A percentile compares a stretch with the other conserved stretches of the same genome.
Conservation (phyloP, 768 basidiomycete genomes). For the Omphalotus guepiniiformis region DNA sequence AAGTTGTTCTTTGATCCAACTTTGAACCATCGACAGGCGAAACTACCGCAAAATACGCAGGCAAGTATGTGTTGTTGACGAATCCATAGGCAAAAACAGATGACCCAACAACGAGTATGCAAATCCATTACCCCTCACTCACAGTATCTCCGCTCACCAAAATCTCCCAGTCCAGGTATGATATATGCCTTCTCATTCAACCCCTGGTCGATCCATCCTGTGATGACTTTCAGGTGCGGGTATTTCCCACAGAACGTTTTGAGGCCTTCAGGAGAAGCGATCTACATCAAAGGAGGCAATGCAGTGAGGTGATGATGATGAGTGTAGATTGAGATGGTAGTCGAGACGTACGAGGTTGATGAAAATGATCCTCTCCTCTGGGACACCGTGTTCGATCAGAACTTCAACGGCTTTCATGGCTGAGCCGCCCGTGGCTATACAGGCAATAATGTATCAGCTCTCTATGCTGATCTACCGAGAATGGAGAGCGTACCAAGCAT, state of each 20-base stretch:
- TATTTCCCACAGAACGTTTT: constrained; percentile 72
- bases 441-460: neutral
- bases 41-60: no score
- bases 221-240: constrained; percentile 77
- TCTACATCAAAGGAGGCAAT: constrained; percentile 37
- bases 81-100: no score
- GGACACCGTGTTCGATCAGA: constrained; percentile 85
- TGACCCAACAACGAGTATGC: no score
- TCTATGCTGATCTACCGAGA: neutral
- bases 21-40: no score
- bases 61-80: no score
- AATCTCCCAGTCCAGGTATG: constrained; percentile 94
- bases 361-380: constrained; percentile 93
- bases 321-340: neutral
- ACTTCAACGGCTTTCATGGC: constrained; percentile 98
- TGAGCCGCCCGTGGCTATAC: constrained; percentile 87
- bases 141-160: constrained; percentile 79
- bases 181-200: constrained; percentile 91
- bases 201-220: constrained; percentile 93
- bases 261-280: constrained; percentile 89
- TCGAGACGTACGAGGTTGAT: constrained; percentile 72
- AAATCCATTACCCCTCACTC: neutral
- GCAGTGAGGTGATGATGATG: neutral
- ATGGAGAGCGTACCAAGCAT: constrained; percentile 74
- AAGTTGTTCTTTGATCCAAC: no score